Evolutionary conservation across 805 yeast species (phyloP).

Genomic region (Zygotorulaspora chibaensis): DNA sequence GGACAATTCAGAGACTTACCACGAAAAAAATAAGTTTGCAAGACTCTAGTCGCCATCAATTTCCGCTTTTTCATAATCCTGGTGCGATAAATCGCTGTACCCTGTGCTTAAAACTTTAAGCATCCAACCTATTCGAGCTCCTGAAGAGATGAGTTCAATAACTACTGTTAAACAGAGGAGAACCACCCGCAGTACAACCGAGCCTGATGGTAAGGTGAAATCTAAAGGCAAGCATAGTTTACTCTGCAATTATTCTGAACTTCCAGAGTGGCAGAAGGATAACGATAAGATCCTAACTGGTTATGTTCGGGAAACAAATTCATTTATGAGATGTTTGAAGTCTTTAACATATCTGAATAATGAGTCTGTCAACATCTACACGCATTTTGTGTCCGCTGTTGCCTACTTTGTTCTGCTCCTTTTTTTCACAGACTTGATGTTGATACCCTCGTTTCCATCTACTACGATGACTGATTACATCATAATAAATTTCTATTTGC

Average conservation of each 20-base stretch:
- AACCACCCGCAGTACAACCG: constrained; percentile 1
- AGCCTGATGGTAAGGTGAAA: background rate
- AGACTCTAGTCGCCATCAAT: too few relatives aligned
- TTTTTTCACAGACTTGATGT: constrained; percentile 28
- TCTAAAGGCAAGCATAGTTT: constrained; percentile 4
- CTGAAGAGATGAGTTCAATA: constrained; percentile 20
- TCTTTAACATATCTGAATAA: constrained; percentile 59
- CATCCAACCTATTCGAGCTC: background rate
- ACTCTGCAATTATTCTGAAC: constrained; percentile 44
- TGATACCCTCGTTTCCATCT: constrained; percentile 34
- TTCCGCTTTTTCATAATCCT: too few relatives aligned
- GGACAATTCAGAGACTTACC: too few relatives aligned
- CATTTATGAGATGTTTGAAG: constrained; percentile 43
- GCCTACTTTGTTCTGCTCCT: constrained; percentile 27
- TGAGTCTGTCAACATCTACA: constrained; percentile 67
- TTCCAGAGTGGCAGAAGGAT: constrained; percentile 72
- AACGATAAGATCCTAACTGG: constrained; percentile 63
- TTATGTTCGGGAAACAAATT: constrained; percentile 54
- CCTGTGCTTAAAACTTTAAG: too few relatives aligned
- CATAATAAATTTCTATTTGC: constrained; percentile 49
- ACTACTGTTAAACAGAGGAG: constrained; percentile 21
- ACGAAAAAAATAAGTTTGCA: too few relatives aligned
- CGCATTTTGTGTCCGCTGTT: constrained; percentile 50
- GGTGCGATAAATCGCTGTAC: too few relatives aligned
- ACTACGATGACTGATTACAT: constrained; percentile 43